Base-by-base conservation (phyloP, 1,139 yeast genomes). In the Groenewaldozyma sp. region DNA sequence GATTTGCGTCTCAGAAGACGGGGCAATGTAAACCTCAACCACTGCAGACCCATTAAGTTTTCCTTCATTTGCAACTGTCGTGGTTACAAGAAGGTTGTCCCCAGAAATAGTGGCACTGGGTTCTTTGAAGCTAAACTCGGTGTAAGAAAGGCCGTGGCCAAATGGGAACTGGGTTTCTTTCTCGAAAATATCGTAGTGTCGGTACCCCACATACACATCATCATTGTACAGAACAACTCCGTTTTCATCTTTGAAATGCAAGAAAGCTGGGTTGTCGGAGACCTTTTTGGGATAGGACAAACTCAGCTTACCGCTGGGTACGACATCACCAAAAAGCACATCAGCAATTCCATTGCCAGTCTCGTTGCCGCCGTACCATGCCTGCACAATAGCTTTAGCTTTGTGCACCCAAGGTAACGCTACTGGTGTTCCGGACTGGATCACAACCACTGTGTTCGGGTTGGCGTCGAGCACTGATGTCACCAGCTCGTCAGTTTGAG, bases 401-500 rank as follows among this genome's bases (percentile, higher is more conserved):
- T 69, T 56, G 31, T 65, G 58, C 13, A 64, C 54, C 79, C 81
- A 76, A 24, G 78, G 78, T 67, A 77, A 63, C 28, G 71, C 64
- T 26, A 76, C 80, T 1, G 82, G 81, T n/a, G 79, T 67, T 40
- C 82, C 82, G 2, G 78, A 67, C 54, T 76, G 80, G 57, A 74
- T 71, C 19, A 76, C 78, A 33, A 76, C 63, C 18, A 74, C 68
- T 9, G 71, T 66, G 51, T 74, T 71, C 28, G 69, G 66, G 50
- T 74, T 75, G 36, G 64, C 79, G 36, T 61, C 62, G 27, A 65
- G 43, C 17, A 76, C 68, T 28, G 66, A 73, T 24, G 53, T 57
- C 22, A 76, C 64, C 41, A 76, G 61, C 35, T 65, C 62, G 46
- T 74, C 68, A 32, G 74, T 70, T 41, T 60, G 56, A 11, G 72